Evolutionary conservation across 768 basidiomycete species (phyloP), one percentile per base, ranked within the genome.

Genomic region (Boletus sp.): DNA sequence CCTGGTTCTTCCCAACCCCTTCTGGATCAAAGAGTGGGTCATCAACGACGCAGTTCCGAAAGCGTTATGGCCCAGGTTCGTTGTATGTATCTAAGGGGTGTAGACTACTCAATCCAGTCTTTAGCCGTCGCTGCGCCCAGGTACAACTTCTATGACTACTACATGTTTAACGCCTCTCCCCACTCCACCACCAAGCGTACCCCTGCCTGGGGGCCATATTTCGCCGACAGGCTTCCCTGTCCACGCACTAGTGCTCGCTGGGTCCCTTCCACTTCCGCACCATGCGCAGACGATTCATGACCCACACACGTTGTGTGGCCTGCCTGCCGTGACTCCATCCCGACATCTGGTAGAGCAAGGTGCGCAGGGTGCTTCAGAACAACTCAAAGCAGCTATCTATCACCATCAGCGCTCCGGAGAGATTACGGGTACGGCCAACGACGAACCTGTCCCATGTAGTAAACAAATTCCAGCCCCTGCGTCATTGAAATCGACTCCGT

Each of bases 81-180:
- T 59, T 47, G 21, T 40, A 25, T 50, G 17, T 34, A 25, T 44
- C 30, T 7, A 23, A 39, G 3, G 29, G 7, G 5, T 19, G 7
- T 50, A 44, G 30, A 21, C 19, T 17, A 7, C 49, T 55, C 40
- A 57, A 38, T 43, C 25, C 35, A 14, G n/a, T 44, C 43, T 21
- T 41, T 43, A 62, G 66, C 43, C 48, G 6, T 46, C 59, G 8
- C 51, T 52, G 51, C 62, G 52, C 33, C 33, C 59, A 10, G 48
- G 44, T 45, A 29, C 56, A 23, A 40, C 53, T 30, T 47, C 55
- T n/a, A 40, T 53, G 21, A 43, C 61, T 3, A 61, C 59, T 5
- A 61, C 61, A 38, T 64, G 54, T 57, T 15, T 39, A 32, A 42
- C 59, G 6, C 54, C 58, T 30, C 58, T 64, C 25, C 62, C 67